These are phyloP conservation scores for Phytophthora foliorum DNA, from an alignment of 352 stramenopile species.

Conservation along the genomic window DNA sequence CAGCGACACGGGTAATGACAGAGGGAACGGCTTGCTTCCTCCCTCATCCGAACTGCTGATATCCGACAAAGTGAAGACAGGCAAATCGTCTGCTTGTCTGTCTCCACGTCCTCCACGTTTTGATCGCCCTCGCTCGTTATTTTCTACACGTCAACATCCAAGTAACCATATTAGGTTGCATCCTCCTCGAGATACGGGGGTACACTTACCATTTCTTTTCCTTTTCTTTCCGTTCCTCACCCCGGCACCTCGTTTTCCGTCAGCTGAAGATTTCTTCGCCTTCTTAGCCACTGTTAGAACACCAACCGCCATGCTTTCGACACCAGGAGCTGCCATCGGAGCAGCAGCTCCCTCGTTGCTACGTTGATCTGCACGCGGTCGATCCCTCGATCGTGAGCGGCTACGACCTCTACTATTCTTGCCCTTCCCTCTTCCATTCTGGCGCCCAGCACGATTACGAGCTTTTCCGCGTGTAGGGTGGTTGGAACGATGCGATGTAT, in stretches of 20 bases:
- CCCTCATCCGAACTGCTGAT: slow-evolving; percentile 55
- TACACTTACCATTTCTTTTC: slow-evolving; percentile 44
- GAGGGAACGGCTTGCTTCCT: slow-evolving; percentile 32
- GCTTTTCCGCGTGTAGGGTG: slow-evolving; percentile 13
- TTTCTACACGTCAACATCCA: slow-evolving; percentile 22
- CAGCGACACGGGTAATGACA: slow-evolving; percentile 32
- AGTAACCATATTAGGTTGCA: slow-evolving; percentile 12
- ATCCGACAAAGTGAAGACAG: slow-evolving; percentile 47
- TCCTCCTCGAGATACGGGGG: background rate
- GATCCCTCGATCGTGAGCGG: slow-evolving; percentile 41
- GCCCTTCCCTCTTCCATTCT: slow-evolving; percentile 24
- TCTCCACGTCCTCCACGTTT: slow-evolving; percentile 27
- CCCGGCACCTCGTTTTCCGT: slow-evolving; percentile 24
- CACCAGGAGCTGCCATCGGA: slow-evolving; percentile 5
- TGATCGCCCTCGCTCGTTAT: slow-evolving; percentile 20
- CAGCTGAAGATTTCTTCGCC: slow-evolving; percentile 12
- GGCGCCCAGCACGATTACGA: slow-evolving; percentile 31
- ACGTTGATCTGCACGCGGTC: slow-evolving; percentile 16
- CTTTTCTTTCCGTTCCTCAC: slow-evolving; percentile 37
- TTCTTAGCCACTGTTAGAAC: slow-evolving; percentile 15
- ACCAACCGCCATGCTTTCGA: slow-evolving; percentile 3
- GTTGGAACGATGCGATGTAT: slow-evolving; percentile 11
- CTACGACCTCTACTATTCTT: slow-evolving; percentile 35
- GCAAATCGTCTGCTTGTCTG: slow-evolving; percentile 14
- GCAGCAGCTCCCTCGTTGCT: slow-evolving; percentile 7